phyloP scores from a whole-genome alignment of 805 yeast genomes.

The Hanseniaspora nectarophila region DNA sequence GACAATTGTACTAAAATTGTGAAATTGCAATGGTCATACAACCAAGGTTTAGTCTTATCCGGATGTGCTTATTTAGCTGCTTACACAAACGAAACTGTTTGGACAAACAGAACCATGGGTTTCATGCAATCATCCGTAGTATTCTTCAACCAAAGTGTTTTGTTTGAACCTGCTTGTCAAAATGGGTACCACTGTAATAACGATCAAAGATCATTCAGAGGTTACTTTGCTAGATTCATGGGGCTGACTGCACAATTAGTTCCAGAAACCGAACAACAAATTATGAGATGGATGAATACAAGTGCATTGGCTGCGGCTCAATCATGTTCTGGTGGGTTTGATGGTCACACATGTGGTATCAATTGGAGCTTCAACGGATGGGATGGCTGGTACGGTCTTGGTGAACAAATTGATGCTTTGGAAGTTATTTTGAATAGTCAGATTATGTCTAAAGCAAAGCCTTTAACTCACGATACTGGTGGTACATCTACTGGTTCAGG shows the following conservation, averaged over 20 bases:
- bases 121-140: slow-evolving; percentile 37
- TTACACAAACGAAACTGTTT: slow-evolving; percentile 40
- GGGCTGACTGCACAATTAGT: slow-evolving; percentile 46
- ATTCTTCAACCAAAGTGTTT: slow-evolving; percentile 42
- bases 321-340: slow-evolving; percentile 63
- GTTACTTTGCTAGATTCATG: slow-evolving; percentile 54
- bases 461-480: slow-evolving; percentile 41
- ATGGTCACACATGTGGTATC: slow-evolving; percentile 65
- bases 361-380: slow-evolving; percentile 48
- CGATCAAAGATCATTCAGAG: slow-evolving; percentile 66
- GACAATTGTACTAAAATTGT: slow-evolving; percentile 33
- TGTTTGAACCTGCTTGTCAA: slow-evolving; percentile 56
- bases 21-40: slow-evolving; percentile 51
- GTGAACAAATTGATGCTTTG: slow-evolving; percentile 67
- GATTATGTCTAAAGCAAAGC: slow-evolving; percentile 37
- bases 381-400: slow-evolving; percentile 61
- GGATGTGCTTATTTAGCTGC: slow-evolving; percentile 64
- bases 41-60: slow-evolving; percentile 53
- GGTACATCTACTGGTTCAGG: slow-evolving; percentile 48
- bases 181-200: slow-evolving; percentile 43
- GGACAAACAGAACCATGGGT: slow-evolving; percentile 39
- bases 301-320: slow-evolving; percentile 59
- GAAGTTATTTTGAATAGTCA: slow-evolving; percentile 47
- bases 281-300: slow-evolving; percentile 33
- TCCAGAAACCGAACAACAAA: slow-evolving; percentile 36